These are phyloP conservation scores for Lecanicillium sp. DNA, from an alignment of 2,329 filamentous ascomycete genomes.

Conservation along the genomic window DNA sequence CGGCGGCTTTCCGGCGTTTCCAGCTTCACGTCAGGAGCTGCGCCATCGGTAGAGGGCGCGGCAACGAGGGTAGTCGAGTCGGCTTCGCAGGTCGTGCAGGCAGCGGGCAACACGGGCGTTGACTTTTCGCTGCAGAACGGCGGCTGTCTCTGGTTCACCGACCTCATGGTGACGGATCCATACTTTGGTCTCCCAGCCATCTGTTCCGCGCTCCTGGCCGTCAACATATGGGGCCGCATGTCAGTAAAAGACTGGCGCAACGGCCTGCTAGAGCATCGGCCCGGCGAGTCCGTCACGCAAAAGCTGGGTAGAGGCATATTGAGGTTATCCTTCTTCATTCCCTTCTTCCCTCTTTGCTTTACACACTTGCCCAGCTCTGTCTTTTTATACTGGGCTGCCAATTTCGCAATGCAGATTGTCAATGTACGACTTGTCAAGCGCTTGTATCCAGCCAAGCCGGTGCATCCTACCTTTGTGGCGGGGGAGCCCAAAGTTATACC, in stretches of 20 bases:
- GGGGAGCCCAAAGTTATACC: slow-evolving; percentile 6
- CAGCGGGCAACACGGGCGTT: slow-evolving; percentile 8
- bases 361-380: slow-evolving; percentile 33
- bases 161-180: slow-evolving; percentile 48
- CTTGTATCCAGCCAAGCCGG: slow-evolving; percentile 19
- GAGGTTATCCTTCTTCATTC: slow-evolving; percentile 27
- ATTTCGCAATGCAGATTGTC: slow-evolving; percentile 29
- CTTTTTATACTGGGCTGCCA: slow-evolving; percentile 35
- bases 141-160: slow-evolving; percentile 50
- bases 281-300: slow-evolving; percentile 19
- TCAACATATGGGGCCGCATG: slow-evolving; percentile 25
- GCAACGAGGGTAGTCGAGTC: not conserved
- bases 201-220: slow-evolving; percentile 26
- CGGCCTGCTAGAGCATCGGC: slow-evolving; percentile 18
- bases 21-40: too few relatives aligned
- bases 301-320: slow-evolving; percentile 20
- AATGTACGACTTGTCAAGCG: slow-evolving; percentile 27
- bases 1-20: slow-evolving; percentile 37
- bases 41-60: slow-evolving; percentile 17
- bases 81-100: not conserved
- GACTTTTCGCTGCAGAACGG: slow-evolving; percentile 37
- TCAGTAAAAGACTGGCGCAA: slow-evolving; percentile 23
- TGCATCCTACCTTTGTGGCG: slow-evolving; percentile 12
- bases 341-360: slow-evolving; percentile 29
- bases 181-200: slow-evolving; percentile 40